A percentile compares a stretch with the other conserved stretches of the same genome.
Conservation (phyloP, 1,139 yeast genomes). For the Geotrichum klebahnii region DNA sequence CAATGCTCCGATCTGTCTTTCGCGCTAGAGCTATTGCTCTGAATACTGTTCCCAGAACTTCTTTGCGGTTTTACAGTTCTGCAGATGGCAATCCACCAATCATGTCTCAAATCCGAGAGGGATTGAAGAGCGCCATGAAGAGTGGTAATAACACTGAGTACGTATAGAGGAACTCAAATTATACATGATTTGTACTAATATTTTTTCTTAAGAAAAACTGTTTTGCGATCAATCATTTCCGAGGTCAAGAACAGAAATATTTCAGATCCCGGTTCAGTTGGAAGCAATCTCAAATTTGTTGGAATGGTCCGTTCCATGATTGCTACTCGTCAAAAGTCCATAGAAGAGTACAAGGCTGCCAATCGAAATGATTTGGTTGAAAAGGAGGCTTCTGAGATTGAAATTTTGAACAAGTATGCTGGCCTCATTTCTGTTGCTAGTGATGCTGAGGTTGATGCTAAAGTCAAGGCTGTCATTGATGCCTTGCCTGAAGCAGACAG, state of each 20-base stretch:
- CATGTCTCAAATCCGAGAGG: constrained; percentile 36
- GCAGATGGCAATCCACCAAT: constrained; percentile 35
- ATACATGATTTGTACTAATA: constrained; percentile 21
- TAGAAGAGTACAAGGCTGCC: constrained; percentile 49
- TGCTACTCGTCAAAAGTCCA: constrained; percentile 53
- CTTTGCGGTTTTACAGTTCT: constrained; percentile 19
- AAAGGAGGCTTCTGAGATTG: constrained; percentile 51
- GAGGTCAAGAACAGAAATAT: constrained; percentile 60
- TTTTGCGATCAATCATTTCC: constrained; percentile 54
- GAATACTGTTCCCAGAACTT: constrained; percentile 8
- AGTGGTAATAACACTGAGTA: constrained; percentile 28
- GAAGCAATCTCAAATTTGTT: constrained; percentile 49
- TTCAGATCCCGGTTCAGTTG: constrained; percentile 45
- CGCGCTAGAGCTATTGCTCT: constrained; percentile 2
- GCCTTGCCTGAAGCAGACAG: constrained; percentile 34
- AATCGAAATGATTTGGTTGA: constrained; percentile 55
- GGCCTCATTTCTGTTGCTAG: constrained; percentile 50
- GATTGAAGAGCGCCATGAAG: constrained; percentile 39
- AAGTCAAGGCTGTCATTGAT: constrained; percentile 41
- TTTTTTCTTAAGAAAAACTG: constrained; percentile 42
- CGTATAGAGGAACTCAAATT: neutral
- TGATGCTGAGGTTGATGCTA: constrained; percentile 47
- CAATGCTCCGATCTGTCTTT: constrained; percentile 15
- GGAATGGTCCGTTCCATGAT: constrained; percentile 50
- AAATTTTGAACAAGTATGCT: constrained; percentile 46